phyloP scores from a whole-genome alignment of 1,284 basidiomycete genomes.

The Schizopora paradoxa region DNA sequence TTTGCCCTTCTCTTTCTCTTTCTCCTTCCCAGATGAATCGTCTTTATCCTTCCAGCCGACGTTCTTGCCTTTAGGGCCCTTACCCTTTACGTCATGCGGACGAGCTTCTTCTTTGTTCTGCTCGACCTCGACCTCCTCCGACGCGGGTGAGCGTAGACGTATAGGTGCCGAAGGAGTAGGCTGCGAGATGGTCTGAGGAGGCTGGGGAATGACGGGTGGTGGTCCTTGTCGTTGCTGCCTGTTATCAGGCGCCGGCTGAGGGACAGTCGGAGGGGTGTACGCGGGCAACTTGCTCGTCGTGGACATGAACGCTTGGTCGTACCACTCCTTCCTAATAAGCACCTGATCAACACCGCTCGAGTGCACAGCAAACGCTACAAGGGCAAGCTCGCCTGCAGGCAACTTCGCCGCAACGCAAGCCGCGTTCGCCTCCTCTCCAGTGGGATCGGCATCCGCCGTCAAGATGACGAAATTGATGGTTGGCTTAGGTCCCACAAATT shows the following conservation, averaged over 20 bases:
- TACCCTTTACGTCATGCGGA: slow-evolving; percentile 41
- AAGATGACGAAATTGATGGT: slow-evolving; percentile 83
- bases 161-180: slow-evolving; percentile 30
- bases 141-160: slow-evolving; percentile 59
- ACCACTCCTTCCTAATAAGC: slow-evolving; percentile 77
- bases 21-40: slow-evolving; percentile 40
- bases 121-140: slow-evolving; percentile 67
- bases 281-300: slow-evolving; percentile 59
- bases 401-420: slow-evolving; percentile 77
- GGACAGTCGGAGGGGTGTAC: slow-evolving; percentile 29
- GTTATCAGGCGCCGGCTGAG: slow-evolving; percentile 30
- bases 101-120: slow-evolving; percentile 53
- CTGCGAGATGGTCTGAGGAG: slow-evolving; percentile 22
- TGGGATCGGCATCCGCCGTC: slow-evolving; percentile 71
- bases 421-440: slow-evolving; percentile 72
- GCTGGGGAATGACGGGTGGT: slow-evolving; percentile 21
- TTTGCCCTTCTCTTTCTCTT: slow-evolving; percentile 38
- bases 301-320: slow-evolving; percentile 52
- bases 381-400: slow-evolving; percentile 64
- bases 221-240: slow-evolving; percentile 36
- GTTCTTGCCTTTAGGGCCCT: slow-evolving; percentile 58
- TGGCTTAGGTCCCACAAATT: slow-evolving; percentile 76
- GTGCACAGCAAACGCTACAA: slow-evolving; percentile 79
- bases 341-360: slow-evolving; percentile 79
- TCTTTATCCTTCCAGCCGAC: slow-evolving; percentile 29